Base-by-base conservation (phyloP, 2,329 filamentous ascomycete genomes). In the Sclerotinia borealis region DNA sequence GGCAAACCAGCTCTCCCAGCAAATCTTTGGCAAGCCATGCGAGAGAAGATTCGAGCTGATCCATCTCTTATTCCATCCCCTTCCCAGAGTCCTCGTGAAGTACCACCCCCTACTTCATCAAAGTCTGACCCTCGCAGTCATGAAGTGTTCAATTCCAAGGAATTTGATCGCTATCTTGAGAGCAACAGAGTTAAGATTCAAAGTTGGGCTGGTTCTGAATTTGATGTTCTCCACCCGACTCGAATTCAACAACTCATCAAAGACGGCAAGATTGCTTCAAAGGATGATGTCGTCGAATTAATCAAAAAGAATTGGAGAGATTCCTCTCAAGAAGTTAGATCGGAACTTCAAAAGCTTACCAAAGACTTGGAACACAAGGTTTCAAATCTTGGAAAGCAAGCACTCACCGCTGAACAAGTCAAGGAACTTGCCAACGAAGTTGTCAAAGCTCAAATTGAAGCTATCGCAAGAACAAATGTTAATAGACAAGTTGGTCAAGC, bases 231-330 rank as follows among this genome's bases (percentile, higher is more conserved):
- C 37, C 69, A 70, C 50, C 70, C 70, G 22, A 7, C n/a, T 19
- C 45, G 34, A 31, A 17, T 64, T 3, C 22, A 52, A 49, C 34
- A 66, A 29, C 63, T 69, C 4, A 45, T 69, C 6, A 62, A 68
- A 52, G 61, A 68, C 8, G 66, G 70, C 39, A 63, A 65, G 45
- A 48, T 71, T 22, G 66, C 67, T 17, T 54, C 67, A 13, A 71
- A 62, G 45, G 47, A 63, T 4, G 65, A 71, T 27, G 77, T 96
- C 96, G 80, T 99, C 96, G 80, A 97, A 91, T 66, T 98, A 92
- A 74, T 99, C 96, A 64, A 90, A 90, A 39, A 98, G 81, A 64
- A 96, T 84, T 2, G 95, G 95, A 65, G 64, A 5, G 66, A 70
- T 4, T 25, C 49, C 19, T 7, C 41, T 3, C 13, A 1, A 10